Evolutionary conservation across 148 eudicot genomes (phyloP).

Genomic region (Linanthus parryae): DNA sequence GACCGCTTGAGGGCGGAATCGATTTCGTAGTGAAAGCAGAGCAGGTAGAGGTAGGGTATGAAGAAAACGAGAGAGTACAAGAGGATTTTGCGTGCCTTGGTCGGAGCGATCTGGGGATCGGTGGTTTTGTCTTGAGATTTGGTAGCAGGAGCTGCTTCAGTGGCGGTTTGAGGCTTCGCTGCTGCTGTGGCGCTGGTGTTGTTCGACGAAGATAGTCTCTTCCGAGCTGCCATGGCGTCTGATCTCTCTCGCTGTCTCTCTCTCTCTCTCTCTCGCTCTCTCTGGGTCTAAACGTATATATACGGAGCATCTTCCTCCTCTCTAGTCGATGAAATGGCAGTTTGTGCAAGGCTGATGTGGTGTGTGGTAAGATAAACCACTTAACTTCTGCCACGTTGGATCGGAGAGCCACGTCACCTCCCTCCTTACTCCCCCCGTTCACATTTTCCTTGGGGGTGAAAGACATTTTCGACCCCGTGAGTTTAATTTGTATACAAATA

Average conservation of each 20-base stretch:
- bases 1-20: slow-evolving; percentile 50
- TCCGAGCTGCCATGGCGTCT: slow-evolving; percentile 44
- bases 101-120: slow-evolving; percentile 24
- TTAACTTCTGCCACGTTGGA: not conserved
- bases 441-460: too few relatives aligned
- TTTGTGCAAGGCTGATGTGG: not conserved
- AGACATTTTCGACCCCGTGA: too few relatives aligned
- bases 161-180: slow-evolving; percentile 8
- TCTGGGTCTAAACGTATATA: not conserved
- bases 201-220: slow-evolving; percentile 29
- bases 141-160: not conserved
- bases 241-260: slow-evolving; percentile 1
- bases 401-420: slow-evolving; percentile 3
- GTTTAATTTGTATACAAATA: too few relatives aligned
- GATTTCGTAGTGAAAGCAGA: slow-evolving; percentile 49
- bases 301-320: not conserved
- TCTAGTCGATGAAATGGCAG: too few relatives aligned
- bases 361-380: not conserved
- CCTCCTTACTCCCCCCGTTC: too few relatives aligned
- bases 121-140: slow-evolving; percentile 7
- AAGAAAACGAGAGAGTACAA: slow-evolving; percentile 38
- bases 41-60: slow-evolving; percentile 55
- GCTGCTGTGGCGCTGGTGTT: slow-evolving; percentile 5
- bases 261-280: slow-evolving; percentile 9
- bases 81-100: slow-evolving; percentile 33